A percentile compares a stretch with the other conserved stretches of the same genome.
Conservation (phyloP, 2,329 filamentous ascomycete species). For the Scedosporium aurantiacum region DNA sequence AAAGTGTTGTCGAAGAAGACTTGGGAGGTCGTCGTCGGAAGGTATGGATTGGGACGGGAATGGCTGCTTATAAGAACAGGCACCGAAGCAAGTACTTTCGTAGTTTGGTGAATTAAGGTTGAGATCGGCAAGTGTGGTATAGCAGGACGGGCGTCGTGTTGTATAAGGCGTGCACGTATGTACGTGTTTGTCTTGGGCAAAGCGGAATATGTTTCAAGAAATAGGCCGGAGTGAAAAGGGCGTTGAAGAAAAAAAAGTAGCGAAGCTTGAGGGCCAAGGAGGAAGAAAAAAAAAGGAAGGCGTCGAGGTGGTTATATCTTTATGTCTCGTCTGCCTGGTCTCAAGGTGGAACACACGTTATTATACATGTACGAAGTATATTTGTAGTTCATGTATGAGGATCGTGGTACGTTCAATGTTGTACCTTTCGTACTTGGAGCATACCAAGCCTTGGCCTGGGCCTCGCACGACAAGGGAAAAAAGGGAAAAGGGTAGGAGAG, state of each 20-base stretch:
- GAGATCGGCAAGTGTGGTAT: constrained; percentile 1
- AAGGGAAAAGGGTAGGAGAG: neutral
- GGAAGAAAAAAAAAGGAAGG: neutral
- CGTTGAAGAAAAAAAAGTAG: neutral
- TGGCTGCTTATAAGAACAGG: neutral
- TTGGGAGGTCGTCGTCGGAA: neutral
- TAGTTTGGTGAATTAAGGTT: constrained; percentile 1
- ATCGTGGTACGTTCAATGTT: no score
- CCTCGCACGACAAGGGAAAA: neutral
- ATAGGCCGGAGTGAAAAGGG: neutral
- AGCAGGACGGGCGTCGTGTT: neutral
- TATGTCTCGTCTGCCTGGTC: neutral
- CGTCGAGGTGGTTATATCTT: constrained; percentile 1
- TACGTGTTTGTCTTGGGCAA: neutral
- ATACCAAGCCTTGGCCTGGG: neutral
- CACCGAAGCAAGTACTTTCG: neutral
- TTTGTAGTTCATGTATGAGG: neutral
- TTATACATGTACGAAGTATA: neutral
- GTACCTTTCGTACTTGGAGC: neutral
- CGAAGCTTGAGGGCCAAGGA: neutral
- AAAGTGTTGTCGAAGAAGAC: neutral
- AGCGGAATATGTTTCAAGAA: neutral
- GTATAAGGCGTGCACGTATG: neutral
- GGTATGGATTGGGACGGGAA: neutral
- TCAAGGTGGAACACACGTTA: neutral